Evolutionary conservation across 2,329 filamentous ascomycete genomes (phyloP).

Genomic region (Aspergillus hortae): DNA sequence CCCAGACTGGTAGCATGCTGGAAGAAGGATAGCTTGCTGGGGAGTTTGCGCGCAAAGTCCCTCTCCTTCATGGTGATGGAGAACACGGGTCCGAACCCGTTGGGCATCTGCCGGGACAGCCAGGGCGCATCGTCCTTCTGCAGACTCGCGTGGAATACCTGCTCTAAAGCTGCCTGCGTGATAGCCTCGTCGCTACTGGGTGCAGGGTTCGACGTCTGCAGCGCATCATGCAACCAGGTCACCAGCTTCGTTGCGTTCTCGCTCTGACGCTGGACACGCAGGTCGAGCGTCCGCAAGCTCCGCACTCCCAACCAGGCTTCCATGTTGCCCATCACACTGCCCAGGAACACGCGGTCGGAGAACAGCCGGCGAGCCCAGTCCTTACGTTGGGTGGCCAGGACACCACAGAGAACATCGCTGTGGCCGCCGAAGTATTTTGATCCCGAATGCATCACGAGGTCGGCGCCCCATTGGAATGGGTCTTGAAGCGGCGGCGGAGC

Average conservation of each 20-base stretch:
- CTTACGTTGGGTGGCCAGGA: slow-evolving; percentile 62
- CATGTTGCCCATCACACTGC: slow-evolving; percentile 80
- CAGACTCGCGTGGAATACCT: slow-evolving; percentile 73
- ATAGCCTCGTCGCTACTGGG: slow-evolving; percentile 40
- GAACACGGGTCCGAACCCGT: slow-evolving; percentile 87
- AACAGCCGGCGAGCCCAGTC: slow-evolving; percentile 61
- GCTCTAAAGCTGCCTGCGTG: slow-evolving; percentile 55
- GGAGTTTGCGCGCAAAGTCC: slow-evolving; percentile 63
- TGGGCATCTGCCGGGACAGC: slow-evolving; percentile 84
- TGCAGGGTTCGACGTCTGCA: slow-evolving; percentile 38
- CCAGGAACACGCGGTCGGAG: slow-evolving; percentile 71
- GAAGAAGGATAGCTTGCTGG: slow-evolving; percentile 76
- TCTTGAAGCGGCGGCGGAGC: slow-evolving; percentile 85
- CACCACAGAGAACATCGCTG: slow-evolving; percentile 86
- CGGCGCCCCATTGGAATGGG: slow-evolving; percentile 76
- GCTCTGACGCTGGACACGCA: slow-evolving; percentile 76
- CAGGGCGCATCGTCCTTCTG: slow-evolving; percentile 68
- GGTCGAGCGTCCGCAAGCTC: slow-evolving; percentile 78
- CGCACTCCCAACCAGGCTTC: slow-evolving; percentile 91
- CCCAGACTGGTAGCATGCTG: slow-evolving; percentile 93
- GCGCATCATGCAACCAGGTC: slow-evolving; percentile 60
- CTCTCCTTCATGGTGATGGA: slow-evolving; percentile 63
- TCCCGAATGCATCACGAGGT: slow-evolving; percentile 86
- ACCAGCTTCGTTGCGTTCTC: slow-evolving; percentile 67
- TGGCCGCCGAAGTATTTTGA: slow-evolving; percentile 98